Evolutionary conservation across 140 eudicot species (phyloP), one percentile per base, ranked within the genome.

Genomic region (Flaveria floridana): DNA sequence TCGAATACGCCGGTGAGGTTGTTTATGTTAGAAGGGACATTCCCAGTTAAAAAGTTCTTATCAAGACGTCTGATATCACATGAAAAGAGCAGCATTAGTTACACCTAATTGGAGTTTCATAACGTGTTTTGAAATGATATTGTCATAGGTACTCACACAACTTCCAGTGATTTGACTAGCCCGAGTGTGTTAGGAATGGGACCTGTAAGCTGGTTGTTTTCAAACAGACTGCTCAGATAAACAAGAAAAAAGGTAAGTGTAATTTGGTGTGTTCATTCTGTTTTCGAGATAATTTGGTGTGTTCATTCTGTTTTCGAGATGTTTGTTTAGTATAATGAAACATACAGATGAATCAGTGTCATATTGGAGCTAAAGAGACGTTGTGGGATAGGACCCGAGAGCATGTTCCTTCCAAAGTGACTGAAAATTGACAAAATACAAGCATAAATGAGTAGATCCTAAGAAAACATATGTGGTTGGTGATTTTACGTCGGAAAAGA

Each of bases 281-380:
- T 64, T 51, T 64, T 50, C 55, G 1, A 14, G 8, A 55, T 10
- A 4, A 48, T 8, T 12, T 11, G 7, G n/a, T 21, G 48, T 56
- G 55, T 70, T 80, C 61, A 72, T 51, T 63, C 44, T 2, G 3
- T 64, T 51, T 64, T 50, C 55, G 1, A 14, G 8, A 55, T 10
- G 20, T 44, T 53, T 42, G 10, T 14, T 53, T 56, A 2, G 34
- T 47, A 70, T 71, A 50, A 42, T 5, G 57, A 68, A 42, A 80
- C 96, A 74, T 87, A 92, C 98, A 87, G 69, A 82, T 92, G 98
- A 69, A 83, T 74, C 65, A 92, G 81, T 2, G 77, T 62, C 96
- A 86, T 65, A 25, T 79, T 70, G 26, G 95, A 81, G 83, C 19
- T 72, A 73, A 92, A 92, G 26, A 92, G 87, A 73, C 72, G 56